These are phyloP conservation scores for Tetradesmus obliquus DNA, from an alignment of 139 green algal species.

Conservation along the genomic window DNA sequence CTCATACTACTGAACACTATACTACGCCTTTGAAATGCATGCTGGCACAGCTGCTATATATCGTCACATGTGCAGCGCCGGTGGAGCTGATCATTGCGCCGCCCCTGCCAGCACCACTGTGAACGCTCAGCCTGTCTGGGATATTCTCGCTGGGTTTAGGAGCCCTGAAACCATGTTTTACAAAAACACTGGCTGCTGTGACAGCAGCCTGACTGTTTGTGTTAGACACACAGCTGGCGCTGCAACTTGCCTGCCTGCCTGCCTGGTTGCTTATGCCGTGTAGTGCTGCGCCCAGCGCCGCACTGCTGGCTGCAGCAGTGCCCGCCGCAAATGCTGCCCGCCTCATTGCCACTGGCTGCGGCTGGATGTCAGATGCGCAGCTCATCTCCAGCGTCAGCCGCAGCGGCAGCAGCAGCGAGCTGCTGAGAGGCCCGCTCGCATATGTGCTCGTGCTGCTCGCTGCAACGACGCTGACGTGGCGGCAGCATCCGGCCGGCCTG, in stretches of 20 bases:
- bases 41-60: background rate
- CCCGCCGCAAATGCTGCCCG: conserved; percentile 38
- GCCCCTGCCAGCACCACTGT: no score
- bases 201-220: no score
- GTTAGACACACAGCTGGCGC: no score
- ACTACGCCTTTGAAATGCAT: background rate
- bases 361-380: conserved; percentile 67
- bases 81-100: no score
- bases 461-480: conserved; percentile 83
- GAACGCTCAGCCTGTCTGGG: no score
- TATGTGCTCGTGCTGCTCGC: conserved; percentile 86
- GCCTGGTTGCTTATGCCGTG: background rate
- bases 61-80: no score
- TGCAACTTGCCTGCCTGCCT: background rate
- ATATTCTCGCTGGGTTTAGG: no score
- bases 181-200: no score
- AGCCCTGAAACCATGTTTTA: no score
- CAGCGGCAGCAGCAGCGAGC: conserved; percentile 68
- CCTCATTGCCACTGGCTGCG: conserved; percentile 75
- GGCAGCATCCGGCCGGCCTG: conserved; percentile 42
- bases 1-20: background rate
- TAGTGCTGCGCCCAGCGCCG: background rate
- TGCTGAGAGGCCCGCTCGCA: conserved; percentile 86
- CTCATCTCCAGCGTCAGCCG: conserved; percentile 83
- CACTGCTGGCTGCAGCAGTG: background rate